phyloP scores from a whole-genome alignment of 75 land plant species.

The Gnetum montanum region DNA sequence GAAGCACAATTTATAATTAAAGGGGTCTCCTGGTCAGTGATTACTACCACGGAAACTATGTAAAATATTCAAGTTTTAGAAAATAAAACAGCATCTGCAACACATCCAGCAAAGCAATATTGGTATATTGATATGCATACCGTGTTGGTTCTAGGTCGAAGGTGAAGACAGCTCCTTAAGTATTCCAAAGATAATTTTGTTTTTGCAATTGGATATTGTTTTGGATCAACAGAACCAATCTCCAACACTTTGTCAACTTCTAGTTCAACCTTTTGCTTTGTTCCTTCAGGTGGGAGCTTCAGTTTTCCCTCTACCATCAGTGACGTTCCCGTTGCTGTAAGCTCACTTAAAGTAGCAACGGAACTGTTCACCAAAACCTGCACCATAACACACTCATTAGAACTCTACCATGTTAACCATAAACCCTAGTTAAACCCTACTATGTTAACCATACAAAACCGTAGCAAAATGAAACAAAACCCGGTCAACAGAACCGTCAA shows the following conservation, averaged over 20 bases:
- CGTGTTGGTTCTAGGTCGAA: slow-evolving; percentile 84
- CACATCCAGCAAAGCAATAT: neutral
- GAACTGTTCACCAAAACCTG: slow-evolving; percentile 60
- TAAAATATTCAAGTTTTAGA: too few relatives aligned
- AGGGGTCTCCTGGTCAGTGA: too few relatives aligned
- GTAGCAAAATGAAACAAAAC: too few relatives aligned
- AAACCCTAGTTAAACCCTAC: neutral
- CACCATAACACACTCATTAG: neutral
- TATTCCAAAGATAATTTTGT: slow-evolving; percentile 58
- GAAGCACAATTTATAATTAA: too few relatives aligned
- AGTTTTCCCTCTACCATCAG: slow-evolving; percentile 67
- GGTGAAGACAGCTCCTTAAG: slow-evolving; percentile 57
- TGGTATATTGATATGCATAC: too few relatives aligned
- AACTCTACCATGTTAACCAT: neutral
- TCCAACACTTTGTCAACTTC: slow-evolving; percentile 48
- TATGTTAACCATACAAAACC: too few relatives aligned
- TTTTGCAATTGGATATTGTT: slow-evolving; percentile 87
- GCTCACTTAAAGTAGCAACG: slow-evolving; percentile 31
- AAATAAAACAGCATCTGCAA: too few relatives aligned
- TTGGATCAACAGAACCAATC: slow-evolving; percentile 59
- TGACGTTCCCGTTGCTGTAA: slow-evolving; percentile 74
- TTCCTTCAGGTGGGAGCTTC: slow-evolving; percentile 69
- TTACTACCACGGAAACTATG: too few relatives aligned
- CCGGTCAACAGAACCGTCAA: too few relatives aligned
- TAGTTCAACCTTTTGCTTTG: slow-evolving; percentile 77